Evolutionary conservation across 73 alveolate genomes (phyloP), one percentile per base, ranked within the genome.

Genomic region (Paramecium tetraurelia): DNA sequence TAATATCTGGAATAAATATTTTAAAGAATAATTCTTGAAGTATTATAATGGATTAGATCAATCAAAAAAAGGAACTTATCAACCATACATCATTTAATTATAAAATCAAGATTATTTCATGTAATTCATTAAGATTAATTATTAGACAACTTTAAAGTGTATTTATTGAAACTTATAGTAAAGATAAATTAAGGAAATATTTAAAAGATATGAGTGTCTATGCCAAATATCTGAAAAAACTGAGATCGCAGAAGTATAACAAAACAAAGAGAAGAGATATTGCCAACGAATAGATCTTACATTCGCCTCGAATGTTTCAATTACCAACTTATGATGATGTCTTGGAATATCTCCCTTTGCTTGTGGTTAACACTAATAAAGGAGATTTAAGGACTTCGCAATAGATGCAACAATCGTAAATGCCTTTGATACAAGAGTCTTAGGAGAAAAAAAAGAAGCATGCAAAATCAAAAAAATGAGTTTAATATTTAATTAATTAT

Each of bases 271-370:
- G 57, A 10, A 43, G 41, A 44, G 46, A 31, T 44, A 1, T 41
- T 18, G n/a, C 12, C 6, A 7, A 48, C 5, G 46, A 43, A 44
- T 21, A 46, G 11, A 20, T 31, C 16, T n/a, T 44, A 16, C 90
- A 43, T 38, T 31, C 24, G 1, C 90, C 90, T 4, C 4, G 90
- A 48, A 21, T 80, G 72, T 80, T 80, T 48, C 14, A 31, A 40
- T 20, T 80, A 18, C 90, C 90, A 1, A 48, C 76, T 4, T 48
- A 41, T 41, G 90, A 44, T 22, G 90, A 80, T 27, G 57, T 80
- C 9, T 35, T 80, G 22, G 53, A 80, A 8, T 44, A 44, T 80
- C 31, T 80, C 7, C 75, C 75, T 11, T 27, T 12, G 24, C 41
- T 75, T 36, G 41, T 75, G 16, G 16, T 31, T 6, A 41, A 24